Evolutionary conservation across 2,329 filamentous ascomycete genomes (phyloP), one percentile per base, ranked within the genome.

Genomic region (Monilinia fructigena): DNA sequence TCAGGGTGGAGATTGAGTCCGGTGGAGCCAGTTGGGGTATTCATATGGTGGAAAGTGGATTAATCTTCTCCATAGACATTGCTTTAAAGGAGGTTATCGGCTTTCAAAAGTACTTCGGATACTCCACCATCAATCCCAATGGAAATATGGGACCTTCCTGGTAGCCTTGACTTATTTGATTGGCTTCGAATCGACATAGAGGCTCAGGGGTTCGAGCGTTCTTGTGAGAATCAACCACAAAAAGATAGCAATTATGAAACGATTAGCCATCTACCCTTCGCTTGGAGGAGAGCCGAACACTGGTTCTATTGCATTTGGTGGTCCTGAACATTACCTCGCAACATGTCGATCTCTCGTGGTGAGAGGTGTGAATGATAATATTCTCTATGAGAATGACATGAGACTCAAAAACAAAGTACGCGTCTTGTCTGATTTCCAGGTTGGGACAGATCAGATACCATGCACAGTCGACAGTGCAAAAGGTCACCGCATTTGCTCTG

Each of bases 31-130:
- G 55, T 28, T 59, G 40, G 55, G 55, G 55, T 20, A 47, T 59
- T 59, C 55, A 59, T n/a, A 47, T 59, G 55, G 55, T 59, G 26
- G 55, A 59, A 47, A 59, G 55, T 31, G 55, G 55, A 31, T 59
- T 59, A 23, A 59, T 59, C 2, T 59, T 59, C 55, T n/a, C 18
- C 18, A 59, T 59, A 8, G 55, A 59, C 4, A 47, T 59, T 47
- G 40, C 26, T 7, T 59, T 38, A 59, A 59, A 59, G 55, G 42
- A 59, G 26, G 18, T 4, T 59, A 16, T 31, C 40, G 6, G 55
- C 11, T n/a, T 47, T 47, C 55, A 40, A 59, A 59, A 40, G 55
- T 23, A n/a, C 55, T 31, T 47, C 55, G 16, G 40, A 59, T 59
- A 59, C 55, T n/a, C 26, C 26, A 47, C 18, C 55, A 4, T 47